Evolutionary conservation across 176 grass and related monocot species (phyloP).

Genomic region (Areca catechu): DNA sequence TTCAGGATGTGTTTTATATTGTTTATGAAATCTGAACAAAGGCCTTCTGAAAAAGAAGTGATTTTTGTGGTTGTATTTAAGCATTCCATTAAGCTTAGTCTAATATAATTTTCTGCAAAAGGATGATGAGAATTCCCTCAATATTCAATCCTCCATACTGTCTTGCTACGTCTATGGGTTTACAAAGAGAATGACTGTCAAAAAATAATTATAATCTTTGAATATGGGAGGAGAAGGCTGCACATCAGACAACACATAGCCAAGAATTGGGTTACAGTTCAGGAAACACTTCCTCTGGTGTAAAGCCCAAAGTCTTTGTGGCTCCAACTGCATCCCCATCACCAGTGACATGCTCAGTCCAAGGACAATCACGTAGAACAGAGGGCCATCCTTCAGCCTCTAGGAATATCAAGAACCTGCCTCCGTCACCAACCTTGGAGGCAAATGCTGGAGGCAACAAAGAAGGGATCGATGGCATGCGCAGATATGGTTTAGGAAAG

Average conservation of each 20-base stretch:
- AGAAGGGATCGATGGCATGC: not conserved
- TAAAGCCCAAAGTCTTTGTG: too few relatives aligned
- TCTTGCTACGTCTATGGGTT: too few relatives aligned
- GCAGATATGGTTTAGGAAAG: not conserved
- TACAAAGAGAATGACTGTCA: too few relatives aligned
- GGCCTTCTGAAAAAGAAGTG: too few relatives aligned
- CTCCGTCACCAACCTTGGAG: not conserved
- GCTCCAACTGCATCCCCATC: conserved; percentile 4
- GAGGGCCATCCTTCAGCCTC: not conserved
- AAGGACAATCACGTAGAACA: conserved; percentile 9
- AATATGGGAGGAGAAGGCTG: not conserved
- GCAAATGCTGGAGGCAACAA: not conserved
- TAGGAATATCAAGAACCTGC: not conserved
- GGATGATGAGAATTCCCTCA: too few relatives aligned
- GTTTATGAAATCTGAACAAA: too few relatives aligned
- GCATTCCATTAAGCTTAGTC: too few relatives aligned
- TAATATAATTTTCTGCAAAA: too few relatives aligned
- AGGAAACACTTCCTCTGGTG: too few relatives aligned
- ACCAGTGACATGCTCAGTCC: not conserved
- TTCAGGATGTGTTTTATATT: too few relatives aligned
- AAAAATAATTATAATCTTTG: not conserved
- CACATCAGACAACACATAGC: not conserved
- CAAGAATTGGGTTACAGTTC: not conserved
- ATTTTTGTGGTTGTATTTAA: too few relatives aligned
- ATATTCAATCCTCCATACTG: too few relatives aligned